These are phyloP conservation scores for Zopfia rhizophila DNA, from an alignment of 2,329 filamentous ascomycete genomes.

Conservation along the genomic window DNA sequence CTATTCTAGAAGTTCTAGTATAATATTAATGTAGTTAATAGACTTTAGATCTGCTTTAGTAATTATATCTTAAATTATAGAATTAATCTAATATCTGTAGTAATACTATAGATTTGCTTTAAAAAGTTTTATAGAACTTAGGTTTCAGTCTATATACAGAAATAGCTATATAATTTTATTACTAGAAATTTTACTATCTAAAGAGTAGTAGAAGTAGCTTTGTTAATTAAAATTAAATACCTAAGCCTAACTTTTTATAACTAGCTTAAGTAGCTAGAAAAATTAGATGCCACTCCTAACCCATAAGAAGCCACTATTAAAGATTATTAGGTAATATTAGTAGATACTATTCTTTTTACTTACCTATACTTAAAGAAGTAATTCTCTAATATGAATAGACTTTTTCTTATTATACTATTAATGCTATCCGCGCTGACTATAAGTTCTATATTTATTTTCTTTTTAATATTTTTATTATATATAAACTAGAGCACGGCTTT, in stretches of 20 bases:
- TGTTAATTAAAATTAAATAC: slow-evolving; percentile 58
- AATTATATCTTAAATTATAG: slow-evolving; percentile 49
- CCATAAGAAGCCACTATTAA: neutral
- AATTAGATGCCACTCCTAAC: too few relatives aligned
- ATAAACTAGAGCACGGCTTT: too few relatives aligned
- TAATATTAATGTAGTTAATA: slow-evolving; percentile 62
- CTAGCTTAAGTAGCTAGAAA: too few relatives aligned
- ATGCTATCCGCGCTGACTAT: slow-evolving; percentile 44
- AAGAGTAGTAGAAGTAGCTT: slow-evolving; percentile 64
- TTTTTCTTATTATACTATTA: slow-evolving; percentile 33
- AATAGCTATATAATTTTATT: slow-evolving; percentile 58
- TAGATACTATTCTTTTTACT: too few relatives aligned
- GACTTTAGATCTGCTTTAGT: slow-evolving; percentile 51
- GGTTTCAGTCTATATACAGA: slow-evolving; percentile 46
- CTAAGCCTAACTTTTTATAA: too few relatives aligned
- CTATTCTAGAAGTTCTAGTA: slow-evolving; percentile 60
- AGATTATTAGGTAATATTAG: too few relatives aligned
- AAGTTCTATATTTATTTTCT: slow-evolving; percentile 35
- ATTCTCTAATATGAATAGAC: too few relatives aligned
- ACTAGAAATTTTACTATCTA: slow-evolving; percentile 35
- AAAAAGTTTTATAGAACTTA: slow-evolving; percentile 27
- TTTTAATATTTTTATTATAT: too few relatives aligned
- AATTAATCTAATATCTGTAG: slow-evolving; percentile 59
- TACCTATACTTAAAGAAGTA: slow-evolving; percentile 30
- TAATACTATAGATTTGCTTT: slow-evolving; percentile 51